A percentile compares a stretch with the other conserved stretches of the same genome.
Conservation (phyloP, 768 basidiomycete species). For the Obba rivulosa region DNA sequence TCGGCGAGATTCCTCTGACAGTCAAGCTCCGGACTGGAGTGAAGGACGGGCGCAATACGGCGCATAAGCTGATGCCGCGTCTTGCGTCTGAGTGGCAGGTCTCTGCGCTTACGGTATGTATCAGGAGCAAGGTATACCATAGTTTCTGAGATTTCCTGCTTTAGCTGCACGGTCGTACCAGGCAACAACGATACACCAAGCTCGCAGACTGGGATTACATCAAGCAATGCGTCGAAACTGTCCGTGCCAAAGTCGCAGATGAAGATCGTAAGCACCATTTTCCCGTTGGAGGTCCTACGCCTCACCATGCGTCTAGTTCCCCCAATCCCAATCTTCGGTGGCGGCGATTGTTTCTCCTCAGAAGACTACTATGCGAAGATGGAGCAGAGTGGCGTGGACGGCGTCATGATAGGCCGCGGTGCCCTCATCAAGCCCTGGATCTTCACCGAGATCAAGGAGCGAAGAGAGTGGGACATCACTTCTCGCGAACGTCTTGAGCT, state of each 20-base stretch:
- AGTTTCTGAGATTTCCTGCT: not conserved
- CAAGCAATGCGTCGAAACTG: constrained; percentile 76
- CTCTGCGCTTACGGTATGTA: constrained; percentile 45
- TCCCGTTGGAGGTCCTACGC: constrained; percentile 7
- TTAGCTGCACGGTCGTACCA: constrained; percentile 91
- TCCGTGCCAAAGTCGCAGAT: constrained; percentile 65
- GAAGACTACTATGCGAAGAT: constrained; percentile 76
- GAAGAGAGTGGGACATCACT: constrained; percentile 89
- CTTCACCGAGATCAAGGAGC: constrained; percentile 93
- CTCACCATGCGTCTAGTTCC: constrained; percentile 46
- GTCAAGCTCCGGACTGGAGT: constrained; percentile 92
- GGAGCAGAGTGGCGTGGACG: constrained; percentile 81
- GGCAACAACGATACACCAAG: constrained; percentile 91
- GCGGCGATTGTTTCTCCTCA: constrained; percentile 91
- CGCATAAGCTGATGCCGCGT: constrained; percentile 89
- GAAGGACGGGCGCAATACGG: constrained; percentile 77
- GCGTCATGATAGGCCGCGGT: constrained; percentile 92
- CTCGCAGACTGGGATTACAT: constrained; percentile 96
- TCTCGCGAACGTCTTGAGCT: constrained; percentile 78
- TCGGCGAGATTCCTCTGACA: constrained; percentile 89
- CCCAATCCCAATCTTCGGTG: constrained; percentile 92
- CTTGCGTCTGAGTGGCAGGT: constrained; percentile 52
- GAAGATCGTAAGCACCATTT: constrained; percentile 51
- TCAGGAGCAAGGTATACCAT: not conserved
- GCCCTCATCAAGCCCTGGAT: constrained; percentile 96